Evolutionary conservation across 2,329 filamentous ascomycete species (phyloP).

Genomic region (Talaromyces sp.): DNA sequence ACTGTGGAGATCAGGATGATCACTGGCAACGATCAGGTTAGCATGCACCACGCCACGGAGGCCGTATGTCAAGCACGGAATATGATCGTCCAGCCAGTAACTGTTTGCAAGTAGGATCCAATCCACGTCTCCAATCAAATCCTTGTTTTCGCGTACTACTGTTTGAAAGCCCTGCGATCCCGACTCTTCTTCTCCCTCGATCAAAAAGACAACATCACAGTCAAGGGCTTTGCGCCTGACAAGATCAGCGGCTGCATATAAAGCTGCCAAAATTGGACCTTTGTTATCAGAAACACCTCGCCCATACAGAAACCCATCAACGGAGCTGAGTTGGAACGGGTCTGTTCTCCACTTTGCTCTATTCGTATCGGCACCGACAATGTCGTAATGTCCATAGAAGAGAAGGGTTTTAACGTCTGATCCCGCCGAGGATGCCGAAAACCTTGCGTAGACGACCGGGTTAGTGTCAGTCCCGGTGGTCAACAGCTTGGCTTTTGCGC

Average conservation of each 20-base stretch:
- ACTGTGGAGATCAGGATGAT: slow-evolving; percentile 83
- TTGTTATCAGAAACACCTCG: slow-evolving; percentile 98
- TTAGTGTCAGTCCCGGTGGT: slow-evolving; percentile 75
- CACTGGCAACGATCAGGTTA: slow-evolving; percentile 80
- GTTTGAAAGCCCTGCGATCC: slow-evolving; percentile 87
- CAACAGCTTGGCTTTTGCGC: slow-evolving; percentile 85
- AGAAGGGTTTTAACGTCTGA: slow-evolving; percentile 75
- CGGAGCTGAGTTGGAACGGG: slow-evolving; percentile 82
- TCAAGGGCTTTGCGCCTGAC: slow-evolving; percentile 76
- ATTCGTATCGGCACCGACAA: slow-evolving; percentile 82
- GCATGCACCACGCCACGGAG: slow-evolving; percentile 90
- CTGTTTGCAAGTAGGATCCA: slow-evolving; percentile 95
- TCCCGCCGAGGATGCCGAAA: slow-evolving; percentile 65
- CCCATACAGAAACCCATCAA: slow-evolving; percentile 90
- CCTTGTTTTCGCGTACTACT: slow-evolving; percentile 72
- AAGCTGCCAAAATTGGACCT: slow-evolving; percentile 85
- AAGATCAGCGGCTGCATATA: slow-evolving; percentile 89
- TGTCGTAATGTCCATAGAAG: slow-evolving; percentile 98
- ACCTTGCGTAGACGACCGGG: slow-evolving; percentile 88
- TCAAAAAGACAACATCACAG: slow-evolving; percentile 87
- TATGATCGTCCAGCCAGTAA: slow-evolving; percentile 96
- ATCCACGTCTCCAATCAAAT: slow-evolving; percentile 82
- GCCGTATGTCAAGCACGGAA: slow-evolving; percentile 92
- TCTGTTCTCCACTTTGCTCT: slow-evolving; percentile 79
- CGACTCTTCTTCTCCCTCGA: slow-evolving; percentile 95